Conservation (phyloP, 495 filamentous ascomycete genomes). For the Penicillium taxi region DNA sequence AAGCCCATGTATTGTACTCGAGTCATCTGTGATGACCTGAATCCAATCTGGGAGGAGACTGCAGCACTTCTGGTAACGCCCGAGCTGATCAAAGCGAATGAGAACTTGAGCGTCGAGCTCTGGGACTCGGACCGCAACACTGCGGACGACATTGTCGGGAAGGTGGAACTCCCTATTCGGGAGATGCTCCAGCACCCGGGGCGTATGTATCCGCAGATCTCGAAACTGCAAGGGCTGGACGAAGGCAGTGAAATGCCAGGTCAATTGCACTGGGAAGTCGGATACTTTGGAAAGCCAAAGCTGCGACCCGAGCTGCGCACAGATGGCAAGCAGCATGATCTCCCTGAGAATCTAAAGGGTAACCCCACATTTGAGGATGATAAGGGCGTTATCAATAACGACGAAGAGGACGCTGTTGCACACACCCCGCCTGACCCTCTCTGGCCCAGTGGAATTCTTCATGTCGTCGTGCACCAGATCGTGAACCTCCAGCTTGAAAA, state of each 20-base stretch:
- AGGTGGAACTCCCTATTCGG: constrained; percentile 85
- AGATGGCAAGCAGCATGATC: constrained; percentile 70
- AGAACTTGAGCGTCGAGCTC: constrained; percentile 85
- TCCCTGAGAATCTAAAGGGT: constrained; percentile 64
- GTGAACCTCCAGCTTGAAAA: constrained; percentile 86
- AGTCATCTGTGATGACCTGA: constrained; percentile 89
- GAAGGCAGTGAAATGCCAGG: constrained; percentile 85
- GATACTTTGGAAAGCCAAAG: constrained; percentile 83
- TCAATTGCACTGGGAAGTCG: constrained; percentile 90
- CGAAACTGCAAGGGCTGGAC: constrained; percentile 70
- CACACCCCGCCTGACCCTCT: constrained; percentile 90
- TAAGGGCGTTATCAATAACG: constrained; percentile 67
- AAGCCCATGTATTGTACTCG: constrained; percentile 98
- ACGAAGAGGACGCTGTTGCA: constrained; percentile 72
- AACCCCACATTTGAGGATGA: constrained; percentile 79
- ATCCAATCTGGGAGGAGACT: constrained; percentile 87
- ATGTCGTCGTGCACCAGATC: constrained; percentile 84
- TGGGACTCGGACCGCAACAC: constrained; percentile 89
- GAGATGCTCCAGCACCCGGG: constrained; percentile 91
- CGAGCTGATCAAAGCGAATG: constrained; percentile 84
- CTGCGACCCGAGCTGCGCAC: constrained; percentile 75
- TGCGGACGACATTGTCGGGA: constrained; percentile 89
- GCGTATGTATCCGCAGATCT: constrained; percentile 86
- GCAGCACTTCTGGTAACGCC: constrained; percentile 80
- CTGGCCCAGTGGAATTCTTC: constrained; percentile 83